Evolutionary conservation across 2,329 filamentous ascomycete genomes (phyloP).

Genomic region (Fusarium lateritium): DNA sequence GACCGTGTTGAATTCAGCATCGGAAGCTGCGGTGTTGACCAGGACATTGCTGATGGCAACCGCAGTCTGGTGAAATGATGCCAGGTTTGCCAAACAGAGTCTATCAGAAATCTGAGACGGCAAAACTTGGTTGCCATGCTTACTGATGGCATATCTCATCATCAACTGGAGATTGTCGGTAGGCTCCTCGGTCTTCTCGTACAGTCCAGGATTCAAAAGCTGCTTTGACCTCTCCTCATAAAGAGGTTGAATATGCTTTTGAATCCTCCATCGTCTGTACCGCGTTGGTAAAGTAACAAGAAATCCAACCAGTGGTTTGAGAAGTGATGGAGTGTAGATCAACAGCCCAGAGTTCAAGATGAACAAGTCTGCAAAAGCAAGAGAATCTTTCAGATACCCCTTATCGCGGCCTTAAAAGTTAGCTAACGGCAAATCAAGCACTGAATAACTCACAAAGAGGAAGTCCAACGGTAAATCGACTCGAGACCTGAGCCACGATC

Average conservation of each 20-base stretch:
- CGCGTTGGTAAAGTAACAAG: slow-evolving; percentile 36
- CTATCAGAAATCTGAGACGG: slow-evolving; percentile 46
- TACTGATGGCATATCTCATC: slow-evolving; percentile 34
- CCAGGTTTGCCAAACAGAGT: slow-evolving; percentile 52
- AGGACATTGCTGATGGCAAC: slow-evolving; percentile 59
- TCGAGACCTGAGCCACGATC: slow-evolving; percentile 52
- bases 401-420: slow-evolving; percentile 50
- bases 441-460: slow-evolving; percentile 48
- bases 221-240: slow-evolving; percentile 1
- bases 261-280: slow-evolving; percentile 35
- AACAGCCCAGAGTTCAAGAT: slow-evolving; percentile 53
- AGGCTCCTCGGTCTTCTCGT: slow-evolving; percentile 14
- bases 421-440: rapidly evolving
- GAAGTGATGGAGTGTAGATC: slow-evolving; percentile 49
- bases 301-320: slow-evolving; percentile 54
- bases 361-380: slow-evolving; percentile 52
- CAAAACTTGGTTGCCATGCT: slow-evolving; percentile 44
- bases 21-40: slow-evolving; percentile 55
- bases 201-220: not conserved
- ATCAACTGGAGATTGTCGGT: slow-evolving; percentile 41
- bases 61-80: slow-evolving; percentile 58
- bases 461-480: slow-evolving; percentile 53
- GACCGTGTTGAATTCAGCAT: slow-evolving; percentile 57
- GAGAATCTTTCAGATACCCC: slow-evolving; percentile 51
- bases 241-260: slow-evolving; percentile 25